phyloP scores from a whole-genome alignment of 2,329 filamentous ascomycete genomes.

The Apiospora hydei region DNA sequence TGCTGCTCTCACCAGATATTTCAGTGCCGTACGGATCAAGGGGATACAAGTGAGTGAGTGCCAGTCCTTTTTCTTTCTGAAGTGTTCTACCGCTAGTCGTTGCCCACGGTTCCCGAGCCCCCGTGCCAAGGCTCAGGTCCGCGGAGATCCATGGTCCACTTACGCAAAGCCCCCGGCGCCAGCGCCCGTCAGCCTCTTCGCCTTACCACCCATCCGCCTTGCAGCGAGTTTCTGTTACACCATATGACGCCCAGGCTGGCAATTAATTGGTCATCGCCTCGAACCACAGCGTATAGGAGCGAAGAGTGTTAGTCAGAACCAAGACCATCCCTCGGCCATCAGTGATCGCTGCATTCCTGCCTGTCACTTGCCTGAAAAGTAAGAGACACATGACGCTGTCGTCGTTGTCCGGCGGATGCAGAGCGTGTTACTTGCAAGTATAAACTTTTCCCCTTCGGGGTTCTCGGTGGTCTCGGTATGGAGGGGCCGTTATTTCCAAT shows the following conservation, averaged over 20 bases:
- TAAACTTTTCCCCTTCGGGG: not conserved
- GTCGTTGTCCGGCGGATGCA: not conserved
- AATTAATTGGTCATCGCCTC: slow-evolving; percentile 19
- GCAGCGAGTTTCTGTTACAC: slow-evolving; percentile 18
- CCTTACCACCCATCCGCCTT: not conserved
- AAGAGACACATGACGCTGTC: not conserved
- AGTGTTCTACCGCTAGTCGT: too few species aligned
- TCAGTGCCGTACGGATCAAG: too few species aligned
- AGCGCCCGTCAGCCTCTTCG: slow-evolving; percentile 3
- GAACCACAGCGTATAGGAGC: slow-evolving; percentile 10
- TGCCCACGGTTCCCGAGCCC: not conserved
- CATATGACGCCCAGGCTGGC: slow-evolving; percentile 22
- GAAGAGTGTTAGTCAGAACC: slow-evolving; percentile 16
- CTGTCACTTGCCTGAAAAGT: not conserved
- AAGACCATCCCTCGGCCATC: not conserved
- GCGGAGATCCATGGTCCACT: slow-evolving; percentile 23
- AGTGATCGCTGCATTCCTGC: not conserved
- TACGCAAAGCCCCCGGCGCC: not conserved
- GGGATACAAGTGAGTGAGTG: too few species aligned
- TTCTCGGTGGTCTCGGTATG: slow-evolving; percentile 1
- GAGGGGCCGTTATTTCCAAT: not conserved
- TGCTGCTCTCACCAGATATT: too few species aligned
- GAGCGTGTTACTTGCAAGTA: not conserved
- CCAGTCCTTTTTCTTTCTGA: too few species aligned
- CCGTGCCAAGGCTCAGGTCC: slow-evolving; percentile 7